These are phyloP conservation scores for Bidens hawaiensis DNA, from an alignment of 140 eudicot genomes.

Conservation along the genomic window DNA sequence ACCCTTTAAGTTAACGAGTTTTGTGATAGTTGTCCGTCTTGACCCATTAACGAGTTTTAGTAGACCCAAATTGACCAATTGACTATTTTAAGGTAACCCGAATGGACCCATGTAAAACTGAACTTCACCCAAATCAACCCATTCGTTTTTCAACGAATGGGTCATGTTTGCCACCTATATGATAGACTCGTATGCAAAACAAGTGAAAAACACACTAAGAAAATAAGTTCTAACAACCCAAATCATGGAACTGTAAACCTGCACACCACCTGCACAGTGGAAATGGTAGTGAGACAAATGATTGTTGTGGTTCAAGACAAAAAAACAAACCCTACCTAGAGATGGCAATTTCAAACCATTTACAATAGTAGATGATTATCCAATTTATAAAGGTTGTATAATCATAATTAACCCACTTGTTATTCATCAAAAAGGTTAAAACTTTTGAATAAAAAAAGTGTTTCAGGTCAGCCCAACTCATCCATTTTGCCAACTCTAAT, in stretches of 20 bases:
- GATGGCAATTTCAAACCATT: not conserved
- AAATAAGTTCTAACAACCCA: constrained; percentile 35
- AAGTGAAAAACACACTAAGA: not conserved
- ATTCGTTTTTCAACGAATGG: no score
- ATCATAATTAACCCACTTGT: not conserved
- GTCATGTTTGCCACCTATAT: not conserved
- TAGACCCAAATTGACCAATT: no score
- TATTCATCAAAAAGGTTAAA: not conserved
- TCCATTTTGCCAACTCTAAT: not conserved
- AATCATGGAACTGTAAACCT: constrained; percentile 63
- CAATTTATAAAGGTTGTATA: not conserved
- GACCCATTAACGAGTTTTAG: no score
- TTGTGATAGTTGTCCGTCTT: no score
- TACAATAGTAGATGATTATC: not conserved
- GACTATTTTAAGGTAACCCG: no score
- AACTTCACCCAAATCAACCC: no score
- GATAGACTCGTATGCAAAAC: constrained; percentile 19
- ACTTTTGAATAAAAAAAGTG: not conserved
- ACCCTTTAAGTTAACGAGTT: no score
- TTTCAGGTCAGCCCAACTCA: not conserved
- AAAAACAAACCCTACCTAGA: not conserved
- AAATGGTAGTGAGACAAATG: constrained; percentile 60
- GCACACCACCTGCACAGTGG: constrained; percentile 97
- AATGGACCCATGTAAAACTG: no score
- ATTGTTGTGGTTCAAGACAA: constrained; percentile 1